Base-by-base conservation (phyloP, 2,329 filamentous ascomycete species). In the Aaosphaeria arxii region DNA sequence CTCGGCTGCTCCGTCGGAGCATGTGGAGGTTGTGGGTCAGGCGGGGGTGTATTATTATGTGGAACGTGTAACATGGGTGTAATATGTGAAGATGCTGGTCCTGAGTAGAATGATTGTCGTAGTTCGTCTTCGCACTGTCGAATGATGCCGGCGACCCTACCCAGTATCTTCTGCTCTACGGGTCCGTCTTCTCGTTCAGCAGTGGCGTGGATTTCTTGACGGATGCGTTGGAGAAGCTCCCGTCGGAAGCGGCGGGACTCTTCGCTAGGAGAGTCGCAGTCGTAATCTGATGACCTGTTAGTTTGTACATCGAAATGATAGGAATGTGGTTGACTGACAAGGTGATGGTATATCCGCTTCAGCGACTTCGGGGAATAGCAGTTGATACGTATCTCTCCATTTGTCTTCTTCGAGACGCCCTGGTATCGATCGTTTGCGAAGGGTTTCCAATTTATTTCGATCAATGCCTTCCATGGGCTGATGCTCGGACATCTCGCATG, bases 401-500 rank as follows among this genome's bases (percentile, higher is more conserved):
- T 70, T 72, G 40, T 73, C 67, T 6, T 60, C 58, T 35, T 73
- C 71, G 44, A 52, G 57, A 42, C 48, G 49, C 36, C 53, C 46
- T 32, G 45, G 59, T 45, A 61, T 68, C 56, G 55, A 67, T 55
- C 71, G 56, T 6, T 66, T 72, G 5, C 66, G 62, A 4, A 75
- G 51, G 3, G 52, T 61, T 45, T 64, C 63, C 30, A 71, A 57
- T 9, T 70, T 66, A 6, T 71, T 68, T 5, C 61, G 54, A 24
- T 67, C 70, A 24, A 74, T 71, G 2, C 72, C 72, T 5, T 73
- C 70, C 1, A 69, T 58, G 1, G 58, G 58, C 17, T 62, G 56
- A 4, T 57, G 33, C 43, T 48, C 17, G 17, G 58, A 44, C 48
- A 58, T 41, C 45, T 46, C 46, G 58, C 72, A 47, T 48, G 56